phyloP scores from a whole-genome alignment of 768 basidiomycete species.

The Lactarius evosmus region DNA sequence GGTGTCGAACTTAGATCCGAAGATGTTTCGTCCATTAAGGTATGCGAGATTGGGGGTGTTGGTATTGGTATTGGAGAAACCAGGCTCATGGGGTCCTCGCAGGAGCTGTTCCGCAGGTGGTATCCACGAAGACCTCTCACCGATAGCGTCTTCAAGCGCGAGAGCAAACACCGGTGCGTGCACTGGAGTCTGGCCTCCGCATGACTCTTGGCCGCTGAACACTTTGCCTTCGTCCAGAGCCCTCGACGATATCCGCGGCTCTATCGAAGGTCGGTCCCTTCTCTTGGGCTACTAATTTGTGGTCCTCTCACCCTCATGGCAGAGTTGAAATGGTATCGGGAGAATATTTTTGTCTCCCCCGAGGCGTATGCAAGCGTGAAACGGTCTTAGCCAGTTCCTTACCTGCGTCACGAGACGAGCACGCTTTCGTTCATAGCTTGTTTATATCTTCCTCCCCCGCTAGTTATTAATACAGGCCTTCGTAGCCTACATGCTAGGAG shows the following conservation, averaged over 20 bases:
- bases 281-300: not conserved
- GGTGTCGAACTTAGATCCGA: not conserved
- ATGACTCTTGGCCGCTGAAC: not conserved
- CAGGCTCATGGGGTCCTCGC: not conserved
- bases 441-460: not conserved
- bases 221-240: slow-evolving; percentile 47
- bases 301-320: slow-evolving; percentile 9
- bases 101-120: slow-evolving; percentile 79
- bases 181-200: not conserved
- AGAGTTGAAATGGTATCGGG: slow-evolving; percentile 81
- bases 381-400: slow-evolving; percentile 1
- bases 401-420: not conserved
- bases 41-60: slow-evolving; percentile 27
- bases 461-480: not conserved
- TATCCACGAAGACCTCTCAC: slow-evolving; percentile 42
- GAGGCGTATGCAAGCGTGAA: slow-evolving; percentile 16
- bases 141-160: slow-evolving; percentile 31
- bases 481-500: not conserved
- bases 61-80: no score
- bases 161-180: slow-evolving; percentile 56
- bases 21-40: slow-evolving; percentile 88
- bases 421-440: not conserved
- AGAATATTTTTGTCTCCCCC: slow-evolving; percentile 61
- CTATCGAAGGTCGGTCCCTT: slow-evolving; percentile 60
- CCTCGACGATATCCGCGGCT: slow-evolving; percentile 73